phyloP scores from a whole-genome alignment of 2,329 filamentous ascomycete genomes.

The Gaeumannomyces tritici region DNA sequence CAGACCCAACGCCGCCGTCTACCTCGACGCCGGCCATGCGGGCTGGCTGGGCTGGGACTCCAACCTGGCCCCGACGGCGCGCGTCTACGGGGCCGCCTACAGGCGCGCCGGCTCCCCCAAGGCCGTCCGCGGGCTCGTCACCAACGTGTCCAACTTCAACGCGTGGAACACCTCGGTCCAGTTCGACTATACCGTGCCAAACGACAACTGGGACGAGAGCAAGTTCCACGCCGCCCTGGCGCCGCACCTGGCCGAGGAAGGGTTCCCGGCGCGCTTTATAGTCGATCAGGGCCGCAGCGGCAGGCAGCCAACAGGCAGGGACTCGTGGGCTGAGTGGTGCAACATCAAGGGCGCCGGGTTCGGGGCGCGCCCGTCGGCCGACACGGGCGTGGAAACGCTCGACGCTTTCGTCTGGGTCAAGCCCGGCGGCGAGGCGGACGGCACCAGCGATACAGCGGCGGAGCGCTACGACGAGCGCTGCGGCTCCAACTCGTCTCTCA shows the following conservation, averaged over 20 bases:
- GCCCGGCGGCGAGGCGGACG: too few species aligned
- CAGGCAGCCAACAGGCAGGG: neutral
- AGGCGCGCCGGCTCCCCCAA: neutral
- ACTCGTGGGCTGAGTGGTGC: neutral
- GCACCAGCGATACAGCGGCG: neutral
- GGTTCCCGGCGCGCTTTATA: neutral
- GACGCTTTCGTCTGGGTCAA: neutral
- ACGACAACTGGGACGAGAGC: neutral
- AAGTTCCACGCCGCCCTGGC: neutral
- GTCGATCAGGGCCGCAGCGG: neutral
- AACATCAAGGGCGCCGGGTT: neutral
- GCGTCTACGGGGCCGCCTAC: neutral
- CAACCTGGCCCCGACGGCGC: neutral
- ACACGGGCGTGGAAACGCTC: neutral
- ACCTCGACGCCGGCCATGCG: neutral
- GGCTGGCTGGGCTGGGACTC: neutral
- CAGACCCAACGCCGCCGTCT: neutral
- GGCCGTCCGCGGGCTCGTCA: neutral
- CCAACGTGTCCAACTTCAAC: slow-evolving; percentile 27
- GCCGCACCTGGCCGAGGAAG: neutral
- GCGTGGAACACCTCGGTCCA: neutral
- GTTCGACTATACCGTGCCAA: neutral
- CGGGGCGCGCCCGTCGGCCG: neutral
- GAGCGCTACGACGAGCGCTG: neutral
- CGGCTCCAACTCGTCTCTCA: neutral